phyloP scores from a whole-genome alignment of 352 stramenopile species.

The Phytophthora hybrid region DNA sequence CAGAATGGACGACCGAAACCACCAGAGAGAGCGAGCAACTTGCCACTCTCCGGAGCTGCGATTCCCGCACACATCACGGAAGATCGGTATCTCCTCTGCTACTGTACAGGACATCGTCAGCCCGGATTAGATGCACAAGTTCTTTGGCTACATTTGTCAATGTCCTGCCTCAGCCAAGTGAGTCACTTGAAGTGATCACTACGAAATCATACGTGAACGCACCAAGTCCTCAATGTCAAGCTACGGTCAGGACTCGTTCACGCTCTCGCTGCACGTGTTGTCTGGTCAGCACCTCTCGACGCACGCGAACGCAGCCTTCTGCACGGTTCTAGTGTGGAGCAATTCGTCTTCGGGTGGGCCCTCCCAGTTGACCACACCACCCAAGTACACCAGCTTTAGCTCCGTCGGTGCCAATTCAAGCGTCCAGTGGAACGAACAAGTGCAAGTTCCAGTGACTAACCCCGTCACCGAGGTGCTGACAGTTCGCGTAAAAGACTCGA shows the following conservation, averaged over 20 bases:
- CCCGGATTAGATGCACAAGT: neutral
- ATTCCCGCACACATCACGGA: constrained; percentile 15
- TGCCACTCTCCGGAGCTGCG: constrained; percentile 6
- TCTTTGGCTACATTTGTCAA: constrained; percentile 33
- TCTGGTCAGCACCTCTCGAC: constrained; percentile 25
- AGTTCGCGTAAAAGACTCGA: constrained; percentile 31
- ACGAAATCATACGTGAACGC: neutral
- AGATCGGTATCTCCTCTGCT: too few species aligned
- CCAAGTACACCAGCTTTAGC: constrained; percentile 32
- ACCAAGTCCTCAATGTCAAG: constrained; percentile 14
- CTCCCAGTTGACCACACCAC: neutral
- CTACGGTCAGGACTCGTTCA: constrained; percentile 21
- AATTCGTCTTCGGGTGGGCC: constrained; percentile 10
- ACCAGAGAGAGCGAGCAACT: constrained; percentile 1
- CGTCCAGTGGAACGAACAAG: constrained; percentile 35
- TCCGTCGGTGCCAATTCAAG: neutral
- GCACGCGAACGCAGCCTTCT: constrained; percentile 18
- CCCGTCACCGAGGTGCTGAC: constrained; percentile 23
- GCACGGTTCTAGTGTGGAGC: constrained; percentile 30
- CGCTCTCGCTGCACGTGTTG: constrained; percentile 14
- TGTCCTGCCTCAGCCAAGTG: neutral
- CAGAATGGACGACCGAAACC: constrained; percentile 9
- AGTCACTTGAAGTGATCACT: too few species aligned
- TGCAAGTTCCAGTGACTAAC: constrained; percentile 21
- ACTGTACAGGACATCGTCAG: too few species aligned